Base-by-base conservation (phyloP, 495 filamentous ascomycete genomes). In the Tuber borchii region DNA sequence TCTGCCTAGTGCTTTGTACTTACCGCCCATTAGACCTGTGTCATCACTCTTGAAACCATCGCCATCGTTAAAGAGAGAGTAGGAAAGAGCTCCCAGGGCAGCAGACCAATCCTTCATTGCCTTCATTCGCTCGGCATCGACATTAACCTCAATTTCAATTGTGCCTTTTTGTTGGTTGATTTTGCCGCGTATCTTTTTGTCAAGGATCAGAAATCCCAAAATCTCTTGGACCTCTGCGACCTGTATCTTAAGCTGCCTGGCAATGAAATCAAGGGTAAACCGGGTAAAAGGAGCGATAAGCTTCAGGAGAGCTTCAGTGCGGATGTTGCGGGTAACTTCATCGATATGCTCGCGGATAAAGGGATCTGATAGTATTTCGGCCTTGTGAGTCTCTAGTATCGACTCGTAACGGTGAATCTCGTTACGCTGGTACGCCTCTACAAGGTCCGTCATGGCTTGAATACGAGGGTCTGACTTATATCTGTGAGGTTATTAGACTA, bases 291-390 rank as follows among this genome's bases (percentile, higher is more conserved):
- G 95, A 8, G 94, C 93, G 73, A 98, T 95, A 56, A 99, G 84
- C 85, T 97, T 97, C 44, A 97, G 86, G 4, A 99, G 90, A 2
- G 93, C 95, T 85, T 96, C 97, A 75, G 94, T 98, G 46, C 95
- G 93, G 90, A 99, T 95, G 85, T 97, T 97, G 20, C 95, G 93
- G 70, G 95, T 99, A 74, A 99, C 95, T 84, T 98, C 95, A 85
- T 97, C 95, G 77, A 99, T 99, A 83, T 99, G 97, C 86, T 97
- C 95, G 39, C 95, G 94, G 78, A 99, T 99, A 87, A 97, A 99
- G 0, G 93, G 91, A 82, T 99, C 95, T 8, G 90, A 90, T 69
- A 98, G 85, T 20, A 99, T 90, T 76, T 99, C 95, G 61, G 61
- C 76, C 75, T 90, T 91, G 85, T 98, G 94, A 80, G 90, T 91